A percentile compares a stretch with the other conserved stretches of the same genome.
Evolutionary conservation across 108 stramenopile genomes (phyloP).

Genomic region (Skeletonema tropicum): DNA sequence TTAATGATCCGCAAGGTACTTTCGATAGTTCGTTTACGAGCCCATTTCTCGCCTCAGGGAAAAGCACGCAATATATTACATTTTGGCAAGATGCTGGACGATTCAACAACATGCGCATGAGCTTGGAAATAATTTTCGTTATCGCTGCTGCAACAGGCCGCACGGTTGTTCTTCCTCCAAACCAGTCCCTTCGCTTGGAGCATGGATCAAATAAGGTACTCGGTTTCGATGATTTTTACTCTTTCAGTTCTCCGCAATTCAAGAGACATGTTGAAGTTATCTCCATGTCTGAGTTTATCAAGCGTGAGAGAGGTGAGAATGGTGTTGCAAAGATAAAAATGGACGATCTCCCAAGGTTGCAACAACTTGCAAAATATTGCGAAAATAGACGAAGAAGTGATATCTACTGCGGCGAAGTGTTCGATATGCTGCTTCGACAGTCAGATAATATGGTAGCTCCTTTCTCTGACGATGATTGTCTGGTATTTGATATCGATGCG

Average conservation of each 20-base stretch:
- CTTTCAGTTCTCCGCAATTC: conserved; percentile 56
- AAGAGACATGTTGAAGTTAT: conserved; percentile 54
- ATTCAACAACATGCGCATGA: conserved; percentile 89
- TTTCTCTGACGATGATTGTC: conserved; percentile 41
- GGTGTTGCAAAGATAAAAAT: conserved; percentile 39
- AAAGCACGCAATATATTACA: conserved; percentile 56
- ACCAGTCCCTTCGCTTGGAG: conserved; percentile 39
- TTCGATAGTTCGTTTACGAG: conserved; percentile 58
- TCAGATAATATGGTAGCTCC: conserved; percentile 28
- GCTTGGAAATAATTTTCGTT: conserved; percentile 81
- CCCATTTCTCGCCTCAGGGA: conserved; percentile 52
- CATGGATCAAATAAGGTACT: conserved; percentile 57
- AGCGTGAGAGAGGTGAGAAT: conserved; percentile 49
- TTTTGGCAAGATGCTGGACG: conserved; percentile 82
- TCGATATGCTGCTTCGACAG: conserved; percentile 9
- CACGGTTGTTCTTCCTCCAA: conserved; percentile 88
- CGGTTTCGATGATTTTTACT: conserved; percentile 87
- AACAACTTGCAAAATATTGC: conserved; percentile 49
- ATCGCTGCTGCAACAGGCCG: conserved; percentile 83
- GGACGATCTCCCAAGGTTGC: conserved; percentile 23
- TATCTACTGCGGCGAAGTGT: conserved; percentile 48
- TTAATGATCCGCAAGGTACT: conserved; percentile 78
- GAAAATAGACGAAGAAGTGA: conserved; percentile 57
- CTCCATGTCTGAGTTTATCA: conserved; percentile 47
- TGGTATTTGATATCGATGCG: conserved; percentile 70